Base-by-base conservation (phyloP, 352 stramenopile species). In the Globisporangium acanthophoron region DNA sequence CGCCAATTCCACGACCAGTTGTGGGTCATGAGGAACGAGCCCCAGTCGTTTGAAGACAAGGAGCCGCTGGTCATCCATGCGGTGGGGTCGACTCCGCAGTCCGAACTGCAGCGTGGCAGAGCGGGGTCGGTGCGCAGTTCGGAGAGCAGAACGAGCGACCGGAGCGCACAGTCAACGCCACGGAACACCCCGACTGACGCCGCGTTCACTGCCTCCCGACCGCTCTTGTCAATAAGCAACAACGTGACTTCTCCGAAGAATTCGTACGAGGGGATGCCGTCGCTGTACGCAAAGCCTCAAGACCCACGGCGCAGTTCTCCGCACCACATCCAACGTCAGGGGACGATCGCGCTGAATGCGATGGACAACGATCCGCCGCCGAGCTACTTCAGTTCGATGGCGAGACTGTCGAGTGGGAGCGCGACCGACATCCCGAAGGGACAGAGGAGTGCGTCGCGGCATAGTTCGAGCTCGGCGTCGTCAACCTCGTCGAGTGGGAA, bases 1-100 rank as follows among this genome's bases (percentile, higher is more conserved):
- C 80, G 80, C 9, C 69, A 83, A 51, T 90, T 90, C 67, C 77
- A 90, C 46, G 78, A 80, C 8, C 67, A 87, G 41, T 76, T 69
- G n/a, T 55, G 77, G 39, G 75, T 80, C 43, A 63, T 82, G 61
- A 58, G 56, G 27, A 46, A 58, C 24, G 55, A 21, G 12, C 57
- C n/a, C 1, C 27, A 33, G 39, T 37, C 40, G n/a, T 16, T 43
- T 8, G 56, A 57, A 11, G 3, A 20, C 43, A 2, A 43, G 33
- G 20, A 60, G 20, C n/a, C 33, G 40, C 27, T 29, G 9, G 3
- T 21, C 3, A 3, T n/a, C 44, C 11, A 29, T 5, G 13, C 15
- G 27, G 24, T 27, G 27, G 39, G 4, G 37, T 27, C 16, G 16
- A 13, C 24, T 1, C 5, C 41, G 9, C 39, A 27, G 24, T 11